Base-by-base conservation (phyloP, 768 basidiomycete species). In the Plicaturopsis crispa region DNA sequence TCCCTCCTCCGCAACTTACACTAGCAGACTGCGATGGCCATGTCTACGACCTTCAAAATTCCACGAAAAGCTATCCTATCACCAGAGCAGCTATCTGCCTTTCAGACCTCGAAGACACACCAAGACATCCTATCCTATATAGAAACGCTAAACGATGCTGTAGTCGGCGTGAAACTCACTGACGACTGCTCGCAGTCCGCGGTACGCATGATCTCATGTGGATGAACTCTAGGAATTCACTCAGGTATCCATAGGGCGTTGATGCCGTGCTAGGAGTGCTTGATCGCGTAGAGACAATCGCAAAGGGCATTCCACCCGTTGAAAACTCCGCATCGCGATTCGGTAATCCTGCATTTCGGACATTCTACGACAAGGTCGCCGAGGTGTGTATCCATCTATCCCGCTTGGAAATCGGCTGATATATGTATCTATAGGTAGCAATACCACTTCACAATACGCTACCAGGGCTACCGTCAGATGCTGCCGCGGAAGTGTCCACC, bases 291-390 rank as follows among this genome's bases (percentile, higher is more conserved):
- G 80, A 87, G 50, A 54, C 63, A 13, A 63, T 84, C 10, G 87
- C 78, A 6, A 65, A 67, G 13, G 70, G 66, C 3, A 91, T 78
- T 0, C 96, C 94, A 1, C 81, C 93, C 0, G 79, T 93, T 13
- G 84, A 92, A 47, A 98, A 96, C 55, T 71, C 80, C 35, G 81
- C 81, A 3, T 97, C 93, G 28, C 70, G 94, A 21, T 99, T 99
- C 52, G 94, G 96, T 2, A 99, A 99, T 60, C 96, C 96, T 4
- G 96, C 96, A 0, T 99, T 99, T 60, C 69, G 84, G 49, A 77
- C 76, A 0, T 96, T 98, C 55, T 89, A 92, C 48, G 93, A 97
- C 62, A 74, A 75, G 49, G 68, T 97, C 5, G 51, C 65, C 13
- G 70, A 84, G 63, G 92, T 84, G 55, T 44, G 57, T 48, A 44